phyloP scores from a whole-genome alignment of 345 rosid genomes.

The Hibiscus syriacus region DNA sequence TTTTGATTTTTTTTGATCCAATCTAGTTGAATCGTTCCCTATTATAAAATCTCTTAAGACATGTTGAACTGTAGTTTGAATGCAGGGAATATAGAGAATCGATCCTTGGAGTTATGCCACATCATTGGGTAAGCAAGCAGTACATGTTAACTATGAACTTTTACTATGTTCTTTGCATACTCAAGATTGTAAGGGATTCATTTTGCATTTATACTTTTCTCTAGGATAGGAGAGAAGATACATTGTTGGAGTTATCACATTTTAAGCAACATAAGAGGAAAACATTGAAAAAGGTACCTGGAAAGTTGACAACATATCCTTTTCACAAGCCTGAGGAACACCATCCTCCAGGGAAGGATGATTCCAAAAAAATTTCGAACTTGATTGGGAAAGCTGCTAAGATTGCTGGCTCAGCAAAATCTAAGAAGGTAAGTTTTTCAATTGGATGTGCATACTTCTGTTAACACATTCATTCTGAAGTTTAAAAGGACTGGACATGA shows the following conservation, averaged over 20 bases:
- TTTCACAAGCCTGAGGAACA: constrained; percentile 95
- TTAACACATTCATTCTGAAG: background rate
- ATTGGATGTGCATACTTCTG: constrained; percentile 1
- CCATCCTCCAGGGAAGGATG: constrained; percentile 89
- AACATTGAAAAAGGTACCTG: constrained; percentile 56
- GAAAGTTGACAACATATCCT: constrained; percentile 65
- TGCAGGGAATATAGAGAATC: constrained; percentile 99
- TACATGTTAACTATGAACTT: constrained; percentile 8
- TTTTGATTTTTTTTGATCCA: background rate
- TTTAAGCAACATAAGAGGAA: constrained; percentile 93
- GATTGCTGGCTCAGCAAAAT: constrained; percentile 77
- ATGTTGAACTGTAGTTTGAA: constrained; percentile 54
- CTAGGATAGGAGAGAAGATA: constrained; percentile 99
- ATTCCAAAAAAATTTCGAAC: constrained; percentile 75
- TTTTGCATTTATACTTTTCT: constrained; percentile 14
- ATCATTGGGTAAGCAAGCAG: constrained; percentile 73
- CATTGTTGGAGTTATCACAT: constrained; percentile 67
- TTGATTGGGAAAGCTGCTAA: constrained; percentile 83
- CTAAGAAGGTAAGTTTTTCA: constrained; percentile 57
- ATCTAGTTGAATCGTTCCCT: constrained; percentile 10
- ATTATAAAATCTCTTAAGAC: constrained; percentile 25
- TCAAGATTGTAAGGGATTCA: constrained; percentile 13
- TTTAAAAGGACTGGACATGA: background rate
- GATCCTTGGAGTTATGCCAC: constrained; percentile 90
- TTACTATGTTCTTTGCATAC: background rate